Percentiles rank a stretch among this genome's conserved stretches.
These are phyloP conservation scores for Pichia kluyveri DNA, from an alignment of 805 yeast species.

Conservation along the genomic window DNA sequence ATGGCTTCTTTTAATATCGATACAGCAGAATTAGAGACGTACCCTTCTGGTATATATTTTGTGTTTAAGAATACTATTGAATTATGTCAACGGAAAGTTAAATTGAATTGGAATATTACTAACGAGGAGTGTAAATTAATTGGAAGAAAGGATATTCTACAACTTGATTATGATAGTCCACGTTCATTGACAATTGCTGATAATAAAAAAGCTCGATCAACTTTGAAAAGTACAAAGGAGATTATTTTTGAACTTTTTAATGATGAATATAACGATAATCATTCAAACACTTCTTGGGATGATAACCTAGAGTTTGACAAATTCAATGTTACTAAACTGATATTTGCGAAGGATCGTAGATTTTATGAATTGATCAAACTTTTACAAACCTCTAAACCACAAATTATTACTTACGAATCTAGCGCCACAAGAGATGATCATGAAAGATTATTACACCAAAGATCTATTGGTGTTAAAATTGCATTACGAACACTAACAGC, in stretches of 20 bases:
- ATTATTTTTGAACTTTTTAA: constrained; percentile 25
- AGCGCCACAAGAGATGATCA: constrained; percentile 41
- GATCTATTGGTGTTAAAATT: constrained; percentile 47
- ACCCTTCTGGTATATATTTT: constrained; percentile 61
- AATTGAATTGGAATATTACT: constrained; percentile 35
- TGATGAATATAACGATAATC: background rate
- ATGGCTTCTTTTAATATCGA: constrained; percentile 51
- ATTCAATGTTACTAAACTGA: constrained; percentile 55
- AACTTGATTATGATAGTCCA: background rate
- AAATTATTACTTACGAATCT: constrained; percentile 35
- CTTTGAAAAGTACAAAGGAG: constrained; percentile 28
- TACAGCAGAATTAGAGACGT: constrained; percentile 48
- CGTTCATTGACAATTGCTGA: background rate
- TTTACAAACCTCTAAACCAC: constrained; percentile 61
- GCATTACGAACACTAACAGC: constrained; percentile 66
- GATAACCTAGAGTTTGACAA: constrained; percentile 64
- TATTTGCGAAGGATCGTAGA: constrained; percentile 72
- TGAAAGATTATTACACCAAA: constrained; percentile 45
- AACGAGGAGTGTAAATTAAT: constrained; percentile 42
- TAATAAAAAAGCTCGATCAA: too few relatives aligned
- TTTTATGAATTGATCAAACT: constrained; percentile 68
- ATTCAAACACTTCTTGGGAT: constrained; percentile 45
- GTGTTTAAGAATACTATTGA: constrained; percentile 58
- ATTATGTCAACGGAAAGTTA: constrained; percentile 43
- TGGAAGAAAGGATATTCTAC: constrained; percentile 54